phyloP scores from a whole-genome alignment of 768 basidiomycete species.

The Russula foetens region DNA sequence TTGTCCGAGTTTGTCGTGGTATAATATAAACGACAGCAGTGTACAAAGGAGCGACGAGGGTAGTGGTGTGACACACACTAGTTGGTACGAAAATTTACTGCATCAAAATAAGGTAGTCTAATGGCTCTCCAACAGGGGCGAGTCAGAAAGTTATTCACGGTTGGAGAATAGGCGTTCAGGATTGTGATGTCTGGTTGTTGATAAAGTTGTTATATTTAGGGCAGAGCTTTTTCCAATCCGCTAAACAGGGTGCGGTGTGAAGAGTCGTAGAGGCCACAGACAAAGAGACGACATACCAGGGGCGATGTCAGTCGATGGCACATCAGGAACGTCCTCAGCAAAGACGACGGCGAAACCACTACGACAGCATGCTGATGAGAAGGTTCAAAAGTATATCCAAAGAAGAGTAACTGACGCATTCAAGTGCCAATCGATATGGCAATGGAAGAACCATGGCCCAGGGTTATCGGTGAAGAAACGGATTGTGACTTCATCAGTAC shows the following conservation, averaged over 20 bases:
- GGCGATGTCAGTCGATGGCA: not conserved
- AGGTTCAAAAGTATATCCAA: too few relatives aligned
- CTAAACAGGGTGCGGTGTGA: not conserved
- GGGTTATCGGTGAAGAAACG: constrained; percentile 26
- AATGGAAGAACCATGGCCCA: constrained; percentile 9
- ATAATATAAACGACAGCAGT: not conserved
- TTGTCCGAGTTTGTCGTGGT: not conserved
- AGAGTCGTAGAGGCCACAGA: not conserved
- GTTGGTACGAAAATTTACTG: not conserved
- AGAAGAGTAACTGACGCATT: constrained; percentile 1
- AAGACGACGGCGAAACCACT: constrained; percentile 14
- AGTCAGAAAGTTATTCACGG: too few relatives aligned
- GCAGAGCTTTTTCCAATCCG: not conserved
- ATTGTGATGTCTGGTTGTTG: not conserved
- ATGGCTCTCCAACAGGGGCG: too few relatives aligned
- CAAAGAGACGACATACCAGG: not conserved
- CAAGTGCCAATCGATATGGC: constrained; percentile 13
- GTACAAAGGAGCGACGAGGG: not conserved
- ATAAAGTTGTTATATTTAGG: not conserved
- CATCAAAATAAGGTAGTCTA: too few relatives aligned
- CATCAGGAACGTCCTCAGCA: constrained; percentile 10
- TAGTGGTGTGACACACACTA: not conserved
- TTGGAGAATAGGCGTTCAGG: too few relatives aligned
- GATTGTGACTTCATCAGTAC: constrained; percentile 18
- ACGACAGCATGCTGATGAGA: not conserved